A percentile compares a stretch with the other conserved stretches of the same genome.
Conservation (phyloP, 176 grass and related monocot genomes). For the Eremochloa ophiuroides region DNA sequence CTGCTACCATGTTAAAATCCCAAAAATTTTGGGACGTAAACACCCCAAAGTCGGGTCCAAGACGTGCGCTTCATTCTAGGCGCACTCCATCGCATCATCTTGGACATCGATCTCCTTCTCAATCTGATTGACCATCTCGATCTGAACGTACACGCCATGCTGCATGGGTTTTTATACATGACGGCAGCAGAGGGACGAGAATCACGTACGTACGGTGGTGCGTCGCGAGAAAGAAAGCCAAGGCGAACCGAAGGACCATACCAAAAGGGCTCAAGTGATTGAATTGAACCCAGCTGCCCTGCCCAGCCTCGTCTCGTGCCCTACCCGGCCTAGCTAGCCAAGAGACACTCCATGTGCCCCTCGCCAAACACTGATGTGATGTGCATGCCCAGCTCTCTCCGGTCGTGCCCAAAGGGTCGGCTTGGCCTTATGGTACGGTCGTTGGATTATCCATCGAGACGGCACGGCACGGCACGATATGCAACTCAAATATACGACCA, state of each 20-base stretch:
- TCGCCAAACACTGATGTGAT: constrained; percentile 45
- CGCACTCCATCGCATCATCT: not conserved
- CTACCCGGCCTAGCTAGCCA: not conserved
- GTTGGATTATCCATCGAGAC: not conserved
- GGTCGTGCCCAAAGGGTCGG: constrained; percentile 1
- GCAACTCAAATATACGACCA: not conserved
- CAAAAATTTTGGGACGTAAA: too few relatives aligned
- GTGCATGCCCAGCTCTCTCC: not conserved
- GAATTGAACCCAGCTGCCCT: constrained; percentile 6
- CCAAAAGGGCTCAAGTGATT: not conserved
- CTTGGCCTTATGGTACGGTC: not conserved
- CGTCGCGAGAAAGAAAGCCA: not conserved
- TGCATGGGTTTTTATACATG: not conserved
- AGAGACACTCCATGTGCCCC: constrained; percentile 47
- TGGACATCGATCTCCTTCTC: not conserved
- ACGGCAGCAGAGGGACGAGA: too few relatives aligned
- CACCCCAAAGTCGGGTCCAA: constrained; percentile 13
- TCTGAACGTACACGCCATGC: too few relatives aligned
- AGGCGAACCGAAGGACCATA: not conserved
- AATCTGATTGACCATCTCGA: not conserved
- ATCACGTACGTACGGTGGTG: not conserved
- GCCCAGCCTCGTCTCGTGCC: not conserved
- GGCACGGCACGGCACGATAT: not conserved
- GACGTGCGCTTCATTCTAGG: constrained; percentile 8
- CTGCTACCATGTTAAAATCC: too few relatives aligned